Base-by-base conservation (phyloP, 441 rosid species). In the Euphorbia schlechtendalii region DNA sequence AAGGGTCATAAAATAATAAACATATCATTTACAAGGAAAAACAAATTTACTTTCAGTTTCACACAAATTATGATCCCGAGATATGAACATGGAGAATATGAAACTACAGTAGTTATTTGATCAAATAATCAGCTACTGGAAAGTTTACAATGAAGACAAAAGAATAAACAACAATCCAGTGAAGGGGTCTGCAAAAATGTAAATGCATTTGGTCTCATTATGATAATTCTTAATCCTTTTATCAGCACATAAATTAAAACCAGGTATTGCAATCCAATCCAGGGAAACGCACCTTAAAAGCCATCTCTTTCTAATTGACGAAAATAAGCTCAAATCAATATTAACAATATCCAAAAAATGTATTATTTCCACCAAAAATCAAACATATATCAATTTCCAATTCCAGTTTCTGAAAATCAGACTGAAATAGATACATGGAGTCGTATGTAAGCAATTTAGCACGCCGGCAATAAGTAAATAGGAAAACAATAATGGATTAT, bases 231-330 rank as follows among this genome's bases (percentile, higher is more conserved):
- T n/a, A n/a, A 24, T 34, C 49, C 38, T 34, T n/a, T 28, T 21
- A 46, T 53, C 51, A 17, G 36, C 40, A 24, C 5, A 18, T 5
- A 36, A 51, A 28, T 38, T 22, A 22, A 49, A 32, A 64, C 34
- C 48, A 64, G 25, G 59, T 28, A 57, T 14, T 57, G 63, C 68
- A 66, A 67, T 30, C 58, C 36, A 14, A 8, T 21, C 57, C 46
- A 30, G 14, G 24, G 22, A 66, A 6, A 20, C 38, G 60, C 52
- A 34, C 57, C 51, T 45, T 43, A 30, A 55, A 28, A 54, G n/a
- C n/a, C 18, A 18, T n/a, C 41, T 27, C 17, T 27, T 38, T 24
- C 25, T 17, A 43, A 43, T 1, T 14, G 10, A 43, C 1, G 8
- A 5, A 9, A 34, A 46, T 6, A 38, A 10, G 59, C 68, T 17